phyloP scores from a whole-genome alignment of 768 basidiomycete species.

The Boletus bicolor region DNA sequence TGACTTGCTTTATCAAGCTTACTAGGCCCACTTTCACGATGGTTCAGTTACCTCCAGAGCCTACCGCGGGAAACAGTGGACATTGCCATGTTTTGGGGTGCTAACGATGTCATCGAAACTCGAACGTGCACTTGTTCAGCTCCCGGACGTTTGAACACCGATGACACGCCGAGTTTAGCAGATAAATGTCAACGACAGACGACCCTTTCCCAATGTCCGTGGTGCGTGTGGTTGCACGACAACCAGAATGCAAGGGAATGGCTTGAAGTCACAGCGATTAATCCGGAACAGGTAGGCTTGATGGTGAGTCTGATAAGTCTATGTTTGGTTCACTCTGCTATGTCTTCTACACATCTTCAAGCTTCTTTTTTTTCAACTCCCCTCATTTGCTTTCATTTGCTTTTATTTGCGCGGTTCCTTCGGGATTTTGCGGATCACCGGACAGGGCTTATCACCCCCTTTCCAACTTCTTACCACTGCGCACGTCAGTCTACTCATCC shows the following conservation, averaged over 20 bases:
- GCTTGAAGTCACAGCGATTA: conserved; percentile 33
- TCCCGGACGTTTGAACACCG: conserved; percentile 11
- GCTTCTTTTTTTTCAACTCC: conserved; percentile 1
- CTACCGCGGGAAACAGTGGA: conserved; percentile 52
- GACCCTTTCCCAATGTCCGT: conserved; percentile 9
- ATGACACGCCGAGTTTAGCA: conserved; percentile 2
- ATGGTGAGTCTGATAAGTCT: conserved; percentile 25
- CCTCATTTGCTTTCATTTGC: conserved; percentile 12
- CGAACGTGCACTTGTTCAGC: conserved; percentile 16
- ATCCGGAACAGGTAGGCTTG: conserved; percentile 23
- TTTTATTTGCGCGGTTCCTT: conserved; percentile 1
- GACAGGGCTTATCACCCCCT: conserved; percentile 5
- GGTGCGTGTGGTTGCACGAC: conserved; percentile 26
- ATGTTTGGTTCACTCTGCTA: conserved; percentile 3
- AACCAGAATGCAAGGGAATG: conserved; percentile 31
- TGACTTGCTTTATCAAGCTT: conserved; percentile 38
- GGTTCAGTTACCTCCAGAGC: conserved; percentile 65
- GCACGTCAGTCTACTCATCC: conserved; percentile 5
- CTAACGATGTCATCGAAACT: conserved; percentile 20
- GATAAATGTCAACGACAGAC: neutral
- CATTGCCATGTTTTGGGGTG: conserved; percentile 62
- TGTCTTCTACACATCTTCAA: neutral
- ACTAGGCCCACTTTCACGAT: conserved; percentile 47
- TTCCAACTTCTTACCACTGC: conserved; percentile 1
- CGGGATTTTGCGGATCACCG: conserved; percentile 12